Evolutionary conservation across 352 stramenopile species (phyloP), one percentile per base, ranked within the genome.

Genomic region (Phytopythium boreale): DNA sequence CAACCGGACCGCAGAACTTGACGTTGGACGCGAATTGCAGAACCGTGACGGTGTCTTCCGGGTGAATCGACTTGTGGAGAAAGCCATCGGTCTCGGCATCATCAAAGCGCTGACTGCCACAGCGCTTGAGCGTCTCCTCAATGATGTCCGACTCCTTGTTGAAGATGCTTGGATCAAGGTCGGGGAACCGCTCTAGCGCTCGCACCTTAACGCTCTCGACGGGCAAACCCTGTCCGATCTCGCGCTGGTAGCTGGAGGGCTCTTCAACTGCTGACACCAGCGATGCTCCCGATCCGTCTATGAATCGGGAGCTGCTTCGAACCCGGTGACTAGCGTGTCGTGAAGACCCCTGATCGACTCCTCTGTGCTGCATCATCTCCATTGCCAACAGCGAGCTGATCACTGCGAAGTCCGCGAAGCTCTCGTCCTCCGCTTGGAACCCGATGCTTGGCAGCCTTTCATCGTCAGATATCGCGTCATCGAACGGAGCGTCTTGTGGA

Each of bases 131-230:
- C 12, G 67, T 61, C 12, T 69, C 69, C 26, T 79, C 70, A 49
- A 87, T 78, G 27, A 72, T 44, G 22, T 75, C 74, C 10, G 56
- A 56, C 0, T 71, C 56, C 57, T 82, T 70, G 41, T 70, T 71
- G 52, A 89, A 86, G 34, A 86, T 69, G 1, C 50, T 64, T 9
- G 74, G 74, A 51, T 88, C 72, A 5, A 89, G 56, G 60, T 80
- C 67, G n/a, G 77, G 82, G 59, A 76, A 88, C 31, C 79, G 76
- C 29, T 76, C 73, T 8, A 88, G 63, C 55, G 81, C 74, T 12
- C 77, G 69, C 12, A 85, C 34, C 56, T 87, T 82, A 7, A 84
- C 80, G 39, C 77, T 87, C 52, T 87, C 80, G n/a, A 81, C 22
- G 0, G 80, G 80, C 12, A 89, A 62, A 2, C 77, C 80, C 59